Evolutionary conservation across 129 eudicot species (phyloP).

Genomic region (Helianthus tuberosus): DNA sequence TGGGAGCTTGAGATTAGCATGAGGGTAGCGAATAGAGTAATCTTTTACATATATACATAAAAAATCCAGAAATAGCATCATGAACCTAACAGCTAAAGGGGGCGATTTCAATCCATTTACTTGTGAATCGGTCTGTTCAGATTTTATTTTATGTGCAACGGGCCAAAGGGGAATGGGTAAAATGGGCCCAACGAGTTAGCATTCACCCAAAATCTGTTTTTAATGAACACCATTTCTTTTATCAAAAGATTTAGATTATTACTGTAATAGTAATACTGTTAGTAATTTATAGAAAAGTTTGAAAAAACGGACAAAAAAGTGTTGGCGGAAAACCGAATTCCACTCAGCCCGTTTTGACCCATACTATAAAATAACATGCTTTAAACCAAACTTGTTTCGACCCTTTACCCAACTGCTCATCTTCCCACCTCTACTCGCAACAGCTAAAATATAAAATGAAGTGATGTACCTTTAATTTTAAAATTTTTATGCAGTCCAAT

Average conservation of each 20-base stretch:
- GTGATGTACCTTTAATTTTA: background rate
- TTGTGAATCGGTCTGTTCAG: background rate
- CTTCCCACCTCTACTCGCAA: background rate
- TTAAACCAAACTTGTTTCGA: too few relatives aligned
- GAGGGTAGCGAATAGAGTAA: conserved; percentile 3
- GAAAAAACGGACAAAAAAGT: too few relatives aligned
- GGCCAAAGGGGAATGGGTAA: background rate
- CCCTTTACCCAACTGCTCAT: too few relatives aligned
- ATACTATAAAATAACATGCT: too few relatives aligned
- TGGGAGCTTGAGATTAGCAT: background rate
- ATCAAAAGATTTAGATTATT: background rate
- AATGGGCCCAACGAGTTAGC: background rate
- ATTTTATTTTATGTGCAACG: background rate
- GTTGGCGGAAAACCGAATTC: too few relatives aligned
- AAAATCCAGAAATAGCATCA: background rate
- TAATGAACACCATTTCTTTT: background rate
- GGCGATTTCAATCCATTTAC: background rate
- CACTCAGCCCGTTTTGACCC: too few relatives aligned
- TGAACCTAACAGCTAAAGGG: background rate
- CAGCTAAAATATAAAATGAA: background rate
- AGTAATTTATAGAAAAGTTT: too few relatives aligned
- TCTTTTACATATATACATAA: conserved; percentile 9
- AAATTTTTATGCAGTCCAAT: conserved; percentile 9
- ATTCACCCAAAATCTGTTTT: background rate
- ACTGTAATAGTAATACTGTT: background rate